Evolutionary conservation across 2,329 filamentous ascomycete species (phyloP), one percentile per base, ranked within the genome.

Genomic region (Ilyonectria sp.): DNA sequence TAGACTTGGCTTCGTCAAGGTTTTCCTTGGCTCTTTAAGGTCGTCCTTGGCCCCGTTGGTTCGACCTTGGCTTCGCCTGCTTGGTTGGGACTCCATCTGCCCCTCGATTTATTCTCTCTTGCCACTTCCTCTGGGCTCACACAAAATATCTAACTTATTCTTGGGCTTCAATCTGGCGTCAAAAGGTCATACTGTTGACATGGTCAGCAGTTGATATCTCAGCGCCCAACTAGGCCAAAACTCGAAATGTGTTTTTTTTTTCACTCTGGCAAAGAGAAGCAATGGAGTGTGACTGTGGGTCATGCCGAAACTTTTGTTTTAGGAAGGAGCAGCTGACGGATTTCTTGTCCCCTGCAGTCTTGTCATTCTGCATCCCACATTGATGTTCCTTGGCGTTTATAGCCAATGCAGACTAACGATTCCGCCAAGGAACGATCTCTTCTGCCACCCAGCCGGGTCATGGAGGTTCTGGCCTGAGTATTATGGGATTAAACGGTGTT

Each of bases 11-110:
- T 44, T 37, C 35, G 35, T 23, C 17, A 19, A 59, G 47, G n/a
- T 57, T 55, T 37, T 35, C 31, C 54, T 58, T 63, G 61, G 46
- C 54, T 58, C 49, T 40, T 40, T 63, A 53, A 58, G 49, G 54
- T 31, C 46, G 47, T 43, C 29, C 61, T 63, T 59, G 61, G 54
- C 61, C 46, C 17, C 49, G 9, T 52, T 23, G 11, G 33, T 9
- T 40, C 17, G 33, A 13, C 1, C 61, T 63, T 63, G 54, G 61
- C 61, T 26, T 26, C n/a, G 44, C 35, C 53, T 57, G 13, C 29
- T 17, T 8, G n/a, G 11, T 23, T 15, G 50, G 17, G 19, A 19
- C n/a, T 35, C 19, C 31, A 31, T 21, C 31, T 53, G 29, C n/a
- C 50, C 11, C n/a, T 13, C 6, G 10, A 15, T 21, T 31, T 37